These are phyloP conservation scores for Penicillium robsamsonii DNA, from an alignment of 495 filamentous ascomycete species.

Conservation along the genomic window DNA sequence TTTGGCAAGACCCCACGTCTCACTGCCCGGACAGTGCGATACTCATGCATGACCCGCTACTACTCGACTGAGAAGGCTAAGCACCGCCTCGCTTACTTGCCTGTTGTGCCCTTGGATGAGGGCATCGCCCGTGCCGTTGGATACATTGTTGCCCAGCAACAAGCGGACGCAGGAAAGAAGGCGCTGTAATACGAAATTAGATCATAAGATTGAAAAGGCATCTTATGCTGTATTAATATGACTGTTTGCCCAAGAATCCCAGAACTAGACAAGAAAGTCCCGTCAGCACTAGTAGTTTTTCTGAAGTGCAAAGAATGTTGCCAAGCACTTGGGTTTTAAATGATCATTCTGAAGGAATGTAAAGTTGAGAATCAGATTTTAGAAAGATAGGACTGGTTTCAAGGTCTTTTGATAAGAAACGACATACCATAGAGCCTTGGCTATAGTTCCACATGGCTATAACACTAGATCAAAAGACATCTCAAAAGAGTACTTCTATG, in stretches of 20 bases:
- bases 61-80: constrained; percentile 85
- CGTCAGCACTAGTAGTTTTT: too few relatives aligned
- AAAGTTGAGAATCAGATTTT: too few relatives aligned
- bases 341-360: too few relatives aligned
- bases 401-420: too few relatives aligned
- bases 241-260: constrained; percentile 2
- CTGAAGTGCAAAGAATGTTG: too few relatives aligned
- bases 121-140: constrained; percentile 68
- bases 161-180: constrained; percentile 43
- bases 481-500: too few relatives aligned
- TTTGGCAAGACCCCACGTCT: constrained; percentile 74
- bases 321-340: too few relatives aligned
- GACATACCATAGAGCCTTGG: too few relatives aligned
- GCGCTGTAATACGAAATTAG: constrained; percentile 26
- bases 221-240: constrained; percentile 28
- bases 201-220: constrained; percentile 15
- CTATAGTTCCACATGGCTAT: too few relatives aligned
- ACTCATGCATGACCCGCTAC: constrained; percentile 78
- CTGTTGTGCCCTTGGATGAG: constrained; percentile 71
- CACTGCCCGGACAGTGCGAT: constrained; percentile 70
- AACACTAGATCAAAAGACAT: too few relatives aligned
- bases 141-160: constrained; percentile 57
- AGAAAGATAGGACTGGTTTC: too few relatives aligned
- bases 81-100: constrained; percentile 69
- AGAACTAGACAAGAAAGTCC: not conserved